phyloP scores from a whole-genome alignment of 352 stramenopile genomes.

The Peronospora tabacina region DNA sequence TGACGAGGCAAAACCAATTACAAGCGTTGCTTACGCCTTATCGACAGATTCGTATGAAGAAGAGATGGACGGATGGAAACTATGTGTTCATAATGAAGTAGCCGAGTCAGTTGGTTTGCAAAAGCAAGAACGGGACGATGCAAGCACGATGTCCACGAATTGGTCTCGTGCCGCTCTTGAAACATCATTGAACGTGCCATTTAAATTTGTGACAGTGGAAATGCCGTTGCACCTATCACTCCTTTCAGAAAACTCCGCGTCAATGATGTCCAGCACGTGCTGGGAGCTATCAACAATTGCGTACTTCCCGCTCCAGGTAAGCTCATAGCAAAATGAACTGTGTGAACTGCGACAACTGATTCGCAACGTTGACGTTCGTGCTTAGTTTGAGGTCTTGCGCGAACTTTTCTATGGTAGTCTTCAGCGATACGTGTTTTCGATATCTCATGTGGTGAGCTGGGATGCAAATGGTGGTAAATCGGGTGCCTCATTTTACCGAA shows the following conservation, averaged over 20 bases:
- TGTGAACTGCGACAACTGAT: background rate
- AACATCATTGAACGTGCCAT: constrained; percentile 43
- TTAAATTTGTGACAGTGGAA: constrained; percentile 55
- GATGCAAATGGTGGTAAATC: constrained; percentile 95
- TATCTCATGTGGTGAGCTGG: constrained; percentile 83
- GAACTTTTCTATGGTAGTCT: constrained; percentile 79
- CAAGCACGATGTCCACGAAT: constrained; percentile 41
- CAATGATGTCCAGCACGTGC: constrained; percentile 27
- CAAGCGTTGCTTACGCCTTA: constrained; percentile 92
- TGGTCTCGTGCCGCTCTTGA: constrained; percentile 59
- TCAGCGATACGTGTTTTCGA: constrained; percentile 68
- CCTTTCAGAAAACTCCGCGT: constrained; percentile 33
- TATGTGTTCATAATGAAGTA: constrained; percentile 44
- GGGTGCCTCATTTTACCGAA: constrained; percentile 93
- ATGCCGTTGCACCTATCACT: constrained; percentile 57
- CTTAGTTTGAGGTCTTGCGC: constrained; percentile 88
- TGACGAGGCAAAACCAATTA: constrained; percentile 90
- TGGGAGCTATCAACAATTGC: constrained; percentile 72
- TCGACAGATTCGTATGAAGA: constrained; percentile 86
- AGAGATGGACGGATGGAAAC: constrained; percentile 56
- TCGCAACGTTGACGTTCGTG: constrained; percentile 5
- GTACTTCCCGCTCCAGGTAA: constrained; percentile 76
- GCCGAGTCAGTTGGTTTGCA: constrained; percentile 20
- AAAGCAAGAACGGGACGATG: constrained; percentile 14
- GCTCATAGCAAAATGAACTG: background rate